A percentile compares a stretch with the other conserved stretches of the same genome.
Conservation (phyloP, 2,329 filamentous ascomycete genomes). For the Botryotinia calthae region DNA sequence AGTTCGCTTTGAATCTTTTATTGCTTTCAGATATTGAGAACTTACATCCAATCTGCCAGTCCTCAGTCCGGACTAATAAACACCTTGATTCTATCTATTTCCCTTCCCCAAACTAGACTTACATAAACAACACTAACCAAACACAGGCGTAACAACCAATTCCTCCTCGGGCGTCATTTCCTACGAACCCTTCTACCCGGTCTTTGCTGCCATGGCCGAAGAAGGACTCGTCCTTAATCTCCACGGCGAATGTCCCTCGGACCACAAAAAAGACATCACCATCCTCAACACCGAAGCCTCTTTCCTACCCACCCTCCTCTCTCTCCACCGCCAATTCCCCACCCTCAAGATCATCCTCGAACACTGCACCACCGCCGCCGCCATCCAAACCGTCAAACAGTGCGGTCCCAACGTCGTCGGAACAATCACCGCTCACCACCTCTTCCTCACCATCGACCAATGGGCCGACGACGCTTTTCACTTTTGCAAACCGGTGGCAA, state of each 20-base stretch:
- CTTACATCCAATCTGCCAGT: neutral
- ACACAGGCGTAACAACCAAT: slow-evolving; percentile 62
- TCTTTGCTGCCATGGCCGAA: slow-evolving; percentile 83
- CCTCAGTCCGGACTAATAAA: neutral
- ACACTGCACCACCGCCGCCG: slow-evolving; percentile 83
- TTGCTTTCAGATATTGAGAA: neutral
- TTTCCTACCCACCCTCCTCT: slow-evolving; percentile 76
- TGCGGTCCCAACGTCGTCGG: slow-evolving; percentile 70
- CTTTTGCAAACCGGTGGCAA: slow-evolving; percentile 51
- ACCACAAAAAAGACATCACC: slow-evolving; percentile 30
- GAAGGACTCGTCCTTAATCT: slow-evolving; percentile 81
- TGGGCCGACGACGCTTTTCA: slow-evolving; percentile 22
- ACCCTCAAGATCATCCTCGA: slow-evolving; percentile 67
- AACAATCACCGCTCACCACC: slow-evolving; percentile 22
- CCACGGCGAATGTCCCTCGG: slow-evolving; percentile 71
- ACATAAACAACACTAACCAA: slow-evolving; percentile 38
- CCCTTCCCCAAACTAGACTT: slow-evolving; percentile 45
- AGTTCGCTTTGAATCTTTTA: neutral
- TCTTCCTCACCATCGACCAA: slow-evolving; percentile 20
- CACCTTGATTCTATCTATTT: neutral
- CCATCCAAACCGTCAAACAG: slow-evolving; percentile 69
- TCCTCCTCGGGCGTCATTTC: slow-evolving; percentile 68
- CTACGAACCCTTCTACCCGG: slow-evolving; percentile 67
- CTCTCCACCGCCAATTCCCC: slow-evolving; percentile 72
- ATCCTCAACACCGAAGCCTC: slow-evolving; percentile 54